phyloP scores from a whole-genome alignment of 441 rosid genomes.

The Manihot esculenta region DNA sequence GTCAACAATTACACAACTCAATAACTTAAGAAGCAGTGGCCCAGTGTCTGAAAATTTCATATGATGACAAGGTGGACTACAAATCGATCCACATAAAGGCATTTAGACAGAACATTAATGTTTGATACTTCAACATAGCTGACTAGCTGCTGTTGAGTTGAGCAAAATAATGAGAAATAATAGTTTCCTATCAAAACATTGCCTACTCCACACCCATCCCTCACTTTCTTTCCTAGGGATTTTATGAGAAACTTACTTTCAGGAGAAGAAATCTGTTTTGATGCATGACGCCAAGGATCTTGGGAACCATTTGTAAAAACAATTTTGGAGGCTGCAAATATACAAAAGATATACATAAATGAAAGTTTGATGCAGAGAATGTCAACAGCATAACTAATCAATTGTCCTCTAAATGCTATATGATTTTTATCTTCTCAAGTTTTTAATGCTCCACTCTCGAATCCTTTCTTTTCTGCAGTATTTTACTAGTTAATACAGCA shows the following conservation, averaged over 20 bases:
- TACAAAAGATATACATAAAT: constrained; percentile 1
- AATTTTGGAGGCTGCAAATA: constrained; percentile 72
- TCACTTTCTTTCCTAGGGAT: background rate
- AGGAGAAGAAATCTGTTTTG: constrained; percentile 79
- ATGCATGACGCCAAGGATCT: constrained; percentile 99
- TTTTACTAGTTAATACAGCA: constrained; percentile 1
- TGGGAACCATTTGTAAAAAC: constrained; percentile 93
- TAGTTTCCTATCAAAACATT: background rate
- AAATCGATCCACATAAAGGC: too few species aligned
- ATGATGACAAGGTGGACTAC: background rate
- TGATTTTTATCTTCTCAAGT: background rate
- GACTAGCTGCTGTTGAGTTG: background rate
- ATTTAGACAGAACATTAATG: background rate
- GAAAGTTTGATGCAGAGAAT: background rate
- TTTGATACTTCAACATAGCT: background rate
- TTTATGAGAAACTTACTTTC: constrained; percentile 50
- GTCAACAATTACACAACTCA: too few species aligned
- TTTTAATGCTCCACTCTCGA: background rate
- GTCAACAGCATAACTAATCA: background rate
- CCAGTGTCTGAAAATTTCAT: background rate
- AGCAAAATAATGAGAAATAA: constrained; percentile 2
- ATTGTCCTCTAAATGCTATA: background rate
- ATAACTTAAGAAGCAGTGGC: background rate
- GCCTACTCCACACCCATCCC: background rate
- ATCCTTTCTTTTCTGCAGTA: background rate